Conservation (phyloP, 768 basidiomycete genomes). For the Rhodosporidiobolus sp. region DNA sequence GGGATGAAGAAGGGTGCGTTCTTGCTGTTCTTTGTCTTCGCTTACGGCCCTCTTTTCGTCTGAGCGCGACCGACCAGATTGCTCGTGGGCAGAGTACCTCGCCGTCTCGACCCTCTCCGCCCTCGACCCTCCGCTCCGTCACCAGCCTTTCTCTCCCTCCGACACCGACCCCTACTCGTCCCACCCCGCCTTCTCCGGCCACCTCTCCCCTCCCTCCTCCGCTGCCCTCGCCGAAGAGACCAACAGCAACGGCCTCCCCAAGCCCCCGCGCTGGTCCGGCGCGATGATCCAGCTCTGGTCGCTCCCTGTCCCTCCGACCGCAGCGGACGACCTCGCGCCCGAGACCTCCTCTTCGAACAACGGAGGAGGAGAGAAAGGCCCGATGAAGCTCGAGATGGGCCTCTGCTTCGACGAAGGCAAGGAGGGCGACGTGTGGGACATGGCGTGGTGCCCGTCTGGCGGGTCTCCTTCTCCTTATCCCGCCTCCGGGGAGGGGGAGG, state of each 20-base stretch:
- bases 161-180: neutral
- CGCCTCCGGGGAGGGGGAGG: slow-evolving; percentile 55
- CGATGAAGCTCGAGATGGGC: slow-evolving; percentile 61
- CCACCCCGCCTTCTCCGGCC: neutral
- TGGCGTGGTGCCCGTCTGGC: slow-evolving; percentile 92
- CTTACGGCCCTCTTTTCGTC: neutral
- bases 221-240: slow-evolving; percentile 52
- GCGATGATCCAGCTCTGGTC: slow-evolving; percentile 86
- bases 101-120: slow-evolving; percentile 59
- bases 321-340: slow-evolving; percentile 1
- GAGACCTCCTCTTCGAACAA: neutral
- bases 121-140: slow-evolving; percentile 12
- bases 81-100: slow-evolving; percentile 62
- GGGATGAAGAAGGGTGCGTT: slow-evolving; percentile 50
- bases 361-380: neutral
- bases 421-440: slow-evolving; percentile 68
- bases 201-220: slow-evolving; percentile 58
- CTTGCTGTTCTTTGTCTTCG: neutral
- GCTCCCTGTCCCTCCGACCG: slow-evolving; percentile 4
- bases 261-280: too few species aligned
- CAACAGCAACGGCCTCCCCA: too few species aligned
- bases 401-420: slow-evolving; percentile 74
- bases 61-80: neutral
- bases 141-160: slow-evolving; percentile 56
- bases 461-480: slow-evolving; percentile 46